A percentile compares a stretch with the other conserved stretches of the same genome.
Evolutionary conservation across 257 asterid species (phyloP).

Genomic region (Plectranthus barbatus): DNA sequence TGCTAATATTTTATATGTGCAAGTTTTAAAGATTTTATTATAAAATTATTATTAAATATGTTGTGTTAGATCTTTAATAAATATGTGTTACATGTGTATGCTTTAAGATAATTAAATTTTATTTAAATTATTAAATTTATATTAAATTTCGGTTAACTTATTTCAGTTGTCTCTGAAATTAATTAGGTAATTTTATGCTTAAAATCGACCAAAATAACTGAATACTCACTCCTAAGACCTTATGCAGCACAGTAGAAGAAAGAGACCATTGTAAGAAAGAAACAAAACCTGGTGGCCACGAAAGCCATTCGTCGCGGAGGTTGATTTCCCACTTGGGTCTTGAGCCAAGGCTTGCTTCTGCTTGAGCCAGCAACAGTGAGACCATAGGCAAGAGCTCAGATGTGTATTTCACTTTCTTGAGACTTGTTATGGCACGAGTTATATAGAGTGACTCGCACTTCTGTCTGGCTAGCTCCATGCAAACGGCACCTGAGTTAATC

Average conservation of each 20-base stretch:
- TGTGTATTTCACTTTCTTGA: constrained; percentile 60
- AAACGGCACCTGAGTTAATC: constrained; percentile 53
- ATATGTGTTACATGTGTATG: too few relatives aligned
- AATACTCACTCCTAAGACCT: too few relatives aligned
- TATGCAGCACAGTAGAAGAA: neutral
- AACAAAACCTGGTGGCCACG: constrained; percentile 83
- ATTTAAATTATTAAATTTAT: too few relatives aligned
- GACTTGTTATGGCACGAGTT: constrained; percentile 59
- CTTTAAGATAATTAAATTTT: too few relatives aligned
- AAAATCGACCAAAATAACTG: too few relatives aligned
- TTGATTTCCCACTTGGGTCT: constrained; percentile 60
- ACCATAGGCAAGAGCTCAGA: constrained; percentile 44
- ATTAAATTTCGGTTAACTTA: too few relatives aligned
- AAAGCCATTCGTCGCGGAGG: constrained; percentile 69
- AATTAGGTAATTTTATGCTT: too few relatives aligned
- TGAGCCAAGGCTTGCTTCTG: constrained; percentile 89
- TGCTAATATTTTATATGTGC: too few relatives aligned
- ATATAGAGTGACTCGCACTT: constrained; percentile 63
- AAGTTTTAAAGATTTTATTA: too few relatives aligned
- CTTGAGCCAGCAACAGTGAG: constrained; percentile 74
- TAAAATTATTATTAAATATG: too few relatives aligned
- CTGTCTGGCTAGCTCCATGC: constrained; percentile 85
- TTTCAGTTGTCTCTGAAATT: too few relatives aligned
- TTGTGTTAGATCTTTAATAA: too few relatives aligned
- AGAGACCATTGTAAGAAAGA: neutral